Evolutionary conservation across 2,329 filamentous ascomycete species (phyloP).

Genomic region (Chaetomiaceae sp.): DNA sequence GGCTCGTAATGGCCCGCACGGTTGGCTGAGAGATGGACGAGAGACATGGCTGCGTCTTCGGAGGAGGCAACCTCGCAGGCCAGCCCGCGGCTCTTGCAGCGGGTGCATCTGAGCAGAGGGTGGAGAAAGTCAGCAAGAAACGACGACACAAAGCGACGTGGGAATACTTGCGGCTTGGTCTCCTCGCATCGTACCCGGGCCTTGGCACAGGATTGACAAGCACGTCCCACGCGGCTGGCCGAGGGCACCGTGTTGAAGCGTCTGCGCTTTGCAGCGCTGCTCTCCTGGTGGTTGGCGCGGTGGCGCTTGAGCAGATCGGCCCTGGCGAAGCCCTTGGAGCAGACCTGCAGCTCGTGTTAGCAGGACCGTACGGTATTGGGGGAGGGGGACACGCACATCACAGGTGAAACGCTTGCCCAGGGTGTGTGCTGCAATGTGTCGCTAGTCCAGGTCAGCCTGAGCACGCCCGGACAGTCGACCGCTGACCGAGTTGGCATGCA

Average conservation of each 20-base stretch:
- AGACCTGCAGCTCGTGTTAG: slow-evolving; percentile 34
- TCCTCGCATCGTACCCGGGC: slow-evolving; percentile 52
- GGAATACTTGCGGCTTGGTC: slow-evolving; percentile 36
- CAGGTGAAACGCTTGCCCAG: slow-evolving; percentile 45
- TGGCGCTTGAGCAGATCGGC: slow-evolving; percentile 50
- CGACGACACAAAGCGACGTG: background rate
- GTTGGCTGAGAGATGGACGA: slow-evolving; percentile 38
- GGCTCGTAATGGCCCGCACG: slow-evolving; percentile 23
- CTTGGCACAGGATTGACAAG: slow-evolving; percentile 45
- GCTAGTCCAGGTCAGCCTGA: slow-evolving; percentile 16
- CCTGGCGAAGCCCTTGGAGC: slow-evolving; percentile 48
- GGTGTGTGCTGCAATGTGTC: slow-evolving; percentile 46
- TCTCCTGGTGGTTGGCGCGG: slow-evolving; percentile 44
- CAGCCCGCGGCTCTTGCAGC: slow-evolving; percentile 43
- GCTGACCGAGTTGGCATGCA: background rate
- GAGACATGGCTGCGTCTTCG: slow-evolving; percentile 38
- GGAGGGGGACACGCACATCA: slow-evolving; percentile 23
- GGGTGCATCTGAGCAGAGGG: slow-evolving; percentile 33
- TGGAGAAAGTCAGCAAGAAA: background rate
- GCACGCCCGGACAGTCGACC: background rate
- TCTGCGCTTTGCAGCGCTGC: slow-evolving; percentile 41
- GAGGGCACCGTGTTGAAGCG: slow-evolving; percentile 40
- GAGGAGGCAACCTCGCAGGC: slow-evolving; percentile 37
- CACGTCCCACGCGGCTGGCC: slow-evolving; percentile 46
- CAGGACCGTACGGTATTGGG: background rate